These are phyloP conservation scores for Nakazawaea ernobii DNA, from an alignment of 805 yeast species.

Conservation along the genomic window DNA sequence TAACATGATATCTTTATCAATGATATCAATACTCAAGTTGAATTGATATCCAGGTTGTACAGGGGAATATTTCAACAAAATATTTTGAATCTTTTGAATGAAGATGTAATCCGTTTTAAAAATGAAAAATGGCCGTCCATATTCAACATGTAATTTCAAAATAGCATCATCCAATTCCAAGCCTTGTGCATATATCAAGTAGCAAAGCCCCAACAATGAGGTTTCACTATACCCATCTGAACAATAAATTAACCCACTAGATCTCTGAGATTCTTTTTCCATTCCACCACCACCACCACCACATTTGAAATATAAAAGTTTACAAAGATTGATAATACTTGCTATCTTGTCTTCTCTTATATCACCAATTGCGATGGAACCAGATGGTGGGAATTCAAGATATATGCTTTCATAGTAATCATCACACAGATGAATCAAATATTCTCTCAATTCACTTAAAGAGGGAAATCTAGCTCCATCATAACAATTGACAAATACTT, in stretches of 20 bases:
- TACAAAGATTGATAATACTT: constrained; percentile 64
- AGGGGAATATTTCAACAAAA: constrained; percentile 61
- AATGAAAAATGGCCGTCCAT: constrained; percentile 77
- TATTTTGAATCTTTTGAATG: constrained; percentile 56
- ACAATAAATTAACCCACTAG: constrained; percentile 61
- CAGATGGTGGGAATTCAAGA: constrained; percentile 78
- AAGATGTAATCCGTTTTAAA: constrained; percentile 72
- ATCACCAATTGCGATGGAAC: constrained; percentile 74
- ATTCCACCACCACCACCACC: constrained; percentile 10
- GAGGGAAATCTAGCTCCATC: constrained; percentile 54
- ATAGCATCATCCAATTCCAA: constrained; percentile 59
- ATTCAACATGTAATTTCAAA: constrained; percentile 52
- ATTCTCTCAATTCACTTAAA: constrained; percentile 27
- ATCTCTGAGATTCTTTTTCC: constrained; percentile 13
- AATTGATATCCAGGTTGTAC: constrained; percentile 11
- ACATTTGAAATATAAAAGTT: constrained; percentile 47
- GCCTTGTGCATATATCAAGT: constrained; percentile 62
- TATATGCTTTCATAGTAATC: constrained; percentile 19
- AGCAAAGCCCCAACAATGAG: constrained; percentile 67
- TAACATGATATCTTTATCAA: constrained; percentile 5
- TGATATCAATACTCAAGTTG: background rate
- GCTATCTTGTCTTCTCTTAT: constrained; percentile 54
- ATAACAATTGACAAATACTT: constrained; percentile 49
- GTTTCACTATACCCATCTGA: constrained; percentile 93
- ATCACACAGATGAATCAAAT: constrained; percentile 15